Conservation (phyloP, 2,329 filamentous ascomycete species). For the Elsinoe australis region DNA sequence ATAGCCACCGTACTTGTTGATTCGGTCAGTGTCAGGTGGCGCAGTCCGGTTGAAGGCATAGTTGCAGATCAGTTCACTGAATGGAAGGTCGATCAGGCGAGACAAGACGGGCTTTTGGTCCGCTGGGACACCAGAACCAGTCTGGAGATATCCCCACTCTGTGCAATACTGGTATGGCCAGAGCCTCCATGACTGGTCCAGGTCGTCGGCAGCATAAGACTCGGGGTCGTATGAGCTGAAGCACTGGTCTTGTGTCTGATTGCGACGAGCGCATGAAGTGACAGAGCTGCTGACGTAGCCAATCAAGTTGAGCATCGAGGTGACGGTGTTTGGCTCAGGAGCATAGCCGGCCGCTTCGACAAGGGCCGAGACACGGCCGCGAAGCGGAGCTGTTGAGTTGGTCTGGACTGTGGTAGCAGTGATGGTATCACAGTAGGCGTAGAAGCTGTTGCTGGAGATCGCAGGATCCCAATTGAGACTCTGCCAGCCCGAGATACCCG, state of each 20-base stretch:
- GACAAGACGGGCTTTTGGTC: slow-evolving; percentile 63
- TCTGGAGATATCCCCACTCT: slow-evolving; percentile 72
- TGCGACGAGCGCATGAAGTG: slow-evolving; percentile 31
- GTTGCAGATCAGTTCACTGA: slow-evolving; percentile 53
- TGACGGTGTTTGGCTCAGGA: slow-evolving; percentile 39
- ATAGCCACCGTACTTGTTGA: slow-evolving; percentile 73
- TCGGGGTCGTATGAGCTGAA: slow-evolving; percentile 44
- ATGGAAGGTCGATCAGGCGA: slow-evolving; percentile 58
- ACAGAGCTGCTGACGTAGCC: slow-evolving; percentile 47
- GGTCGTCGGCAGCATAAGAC: slow-evolving; percentile 39
- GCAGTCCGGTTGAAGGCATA: slow-evolving; percentile 59
- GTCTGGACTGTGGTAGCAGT: slow-evolving; percentile 41
- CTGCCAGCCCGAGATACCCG: slow-evolving; percentile 39
- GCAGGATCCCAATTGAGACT: slow-evolving; percentile 53
- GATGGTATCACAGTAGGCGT: slow-evolving; percentile 50
- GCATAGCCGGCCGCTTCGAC: slow-evolving; percentile 43
- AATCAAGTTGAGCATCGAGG: slow-evolving; percentile 50
- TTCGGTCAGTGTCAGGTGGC: slow-evolving; percentile 53
- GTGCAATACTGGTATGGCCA: slow-evolving; percentile 55
- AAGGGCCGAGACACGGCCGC: slow-evolving; percentile 38
- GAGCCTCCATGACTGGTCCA: slow-evolving; percentile 39
- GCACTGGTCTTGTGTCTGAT: slow-evolving; percentile 43
- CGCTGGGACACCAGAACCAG: slow-evolving; percentile 60
- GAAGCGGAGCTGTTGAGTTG: slow-evolving; percentile 32
- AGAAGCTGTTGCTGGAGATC: slow-evolving; percentile 43